Percentiles rank a stretch among this genome's conserved stretches.
Conservation (phyloP, 257 asterid species). For the Solanum pennellii region DNA sequence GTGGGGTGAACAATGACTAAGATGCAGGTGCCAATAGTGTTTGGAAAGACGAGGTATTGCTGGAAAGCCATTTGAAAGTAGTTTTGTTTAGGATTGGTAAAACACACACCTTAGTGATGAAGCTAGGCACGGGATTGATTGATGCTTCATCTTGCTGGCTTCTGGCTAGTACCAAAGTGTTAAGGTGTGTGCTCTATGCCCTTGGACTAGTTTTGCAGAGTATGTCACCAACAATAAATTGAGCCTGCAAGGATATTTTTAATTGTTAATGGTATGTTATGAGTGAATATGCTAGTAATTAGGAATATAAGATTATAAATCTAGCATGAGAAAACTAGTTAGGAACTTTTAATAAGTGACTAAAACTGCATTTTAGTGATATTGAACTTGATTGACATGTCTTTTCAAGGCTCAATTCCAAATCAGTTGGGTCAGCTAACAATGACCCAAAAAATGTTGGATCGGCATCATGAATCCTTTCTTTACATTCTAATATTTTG, state of each 20-base stretch:
- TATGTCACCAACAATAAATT: not conserved
- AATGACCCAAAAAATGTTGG: not conserved
- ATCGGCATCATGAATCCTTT: not conserved
- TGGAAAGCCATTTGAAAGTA: not conserved
- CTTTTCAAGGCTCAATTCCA: not conserved
- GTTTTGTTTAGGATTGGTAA: not conserved
- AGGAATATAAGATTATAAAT: not conserved
- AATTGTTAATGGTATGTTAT: not conserved
- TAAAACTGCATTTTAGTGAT: not conserved
- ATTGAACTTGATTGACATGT: not conserved
- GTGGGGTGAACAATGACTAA: not conserved
- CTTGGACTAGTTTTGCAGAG: no score
- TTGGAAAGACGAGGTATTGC: not conserved
- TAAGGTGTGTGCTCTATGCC: no score
- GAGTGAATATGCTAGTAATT: not conserved
- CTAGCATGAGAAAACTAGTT: not conserved
- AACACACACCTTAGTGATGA: not conserved
- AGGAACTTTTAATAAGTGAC: not conserved
- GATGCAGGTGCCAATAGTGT: not conserved
- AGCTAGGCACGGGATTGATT: no score
- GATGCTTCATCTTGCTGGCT: no score
- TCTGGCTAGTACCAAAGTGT: no score
- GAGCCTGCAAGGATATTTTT: not conserved
- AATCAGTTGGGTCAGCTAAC: no score
- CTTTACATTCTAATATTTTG: not conserved